Conservation (phyloP, 2,329 filamentous ascomycete species). For the Chaetomiaceae sp. region DNA sequence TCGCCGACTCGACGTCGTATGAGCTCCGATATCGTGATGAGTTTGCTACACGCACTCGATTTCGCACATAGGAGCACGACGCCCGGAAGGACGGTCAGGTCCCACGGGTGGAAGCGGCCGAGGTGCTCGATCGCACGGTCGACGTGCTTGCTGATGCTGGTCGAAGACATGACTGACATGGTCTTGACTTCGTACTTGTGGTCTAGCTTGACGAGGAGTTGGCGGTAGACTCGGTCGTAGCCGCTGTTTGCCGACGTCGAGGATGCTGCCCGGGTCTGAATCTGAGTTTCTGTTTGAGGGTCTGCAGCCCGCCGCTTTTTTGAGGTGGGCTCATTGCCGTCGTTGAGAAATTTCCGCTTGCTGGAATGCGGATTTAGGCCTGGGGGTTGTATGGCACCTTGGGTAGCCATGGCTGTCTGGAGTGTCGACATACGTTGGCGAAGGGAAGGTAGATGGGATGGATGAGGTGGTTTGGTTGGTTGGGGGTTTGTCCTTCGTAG, state of each 20-base stretch:
- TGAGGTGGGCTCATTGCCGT: conserved; percentile 2
- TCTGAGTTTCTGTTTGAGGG: not conserved
- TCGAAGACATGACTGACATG: conserved; percentile 54
- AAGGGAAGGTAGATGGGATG: not conserved
- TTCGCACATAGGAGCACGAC: conserved; percentile 49
- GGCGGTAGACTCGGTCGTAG: conserved; percentile 36
- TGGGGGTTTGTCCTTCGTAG: not conserved
- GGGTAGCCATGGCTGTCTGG: conserved; percentile 1
- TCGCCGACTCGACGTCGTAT: conserved; percentile 52
- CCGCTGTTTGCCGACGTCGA: conserved; percentile 17
- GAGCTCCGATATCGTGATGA: conserved; percentile 65
- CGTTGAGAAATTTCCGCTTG: conserved; percentile 22
- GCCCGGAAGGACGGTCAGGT: conserved; percentile 26
- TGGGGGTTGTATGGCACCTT: not conserved
- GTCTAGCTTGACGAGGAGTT: conserved; percentile 40
- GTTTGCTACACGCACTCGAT: conserved; percentile 52
- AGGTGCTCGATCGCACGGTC: conserved; percentile 42
- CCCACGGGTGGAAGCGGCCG: conserved; percentile 28
- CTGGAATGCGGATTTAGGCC: not conserved
- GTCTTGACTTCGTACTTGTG: conserved; percentile 46
- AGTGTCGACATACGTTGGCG: not conserved
- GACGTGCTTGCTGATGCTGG: conserved; percentile 54
- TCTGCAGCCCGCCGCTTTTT: conserved; percentile 24
- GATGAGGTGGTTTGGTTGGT: not conserved
- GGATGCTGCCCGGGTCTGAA: conserved; percentile 6